Evolutionary conservation across 2,329 filamentous ascomycete genomes (phyloP).

Genomic region (Fusarium kyushuense): DNA sequence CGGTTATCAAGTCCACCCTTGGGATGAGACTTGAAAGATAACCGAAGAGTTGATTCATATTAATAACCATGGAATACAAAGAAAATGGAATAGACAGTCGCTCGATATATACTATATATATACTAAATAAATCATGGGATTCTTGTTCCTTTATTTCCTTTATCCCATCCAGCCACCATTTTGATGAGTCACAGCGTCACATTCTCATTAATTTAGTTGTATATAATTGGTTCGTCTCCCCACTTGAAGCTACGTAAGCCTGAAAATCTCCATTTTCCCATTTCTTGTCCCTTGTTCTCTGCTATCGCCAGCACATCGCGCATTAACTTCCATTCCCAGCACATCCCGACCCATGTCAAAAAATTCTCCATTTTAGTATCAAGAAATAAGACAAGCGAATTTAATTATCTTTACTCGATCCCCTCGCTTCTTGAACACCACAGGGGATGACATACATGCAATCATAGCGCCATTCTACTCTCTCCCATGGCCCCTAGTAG

Average conservation of each 20-base stretch:
- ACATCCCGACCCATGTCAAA: constrained; percentile 7
- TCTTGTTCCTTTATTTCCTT: not conserved
- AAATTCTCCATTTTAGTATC: constrained; percentile 1
- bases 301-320: constrained; percentile 14
- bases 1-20: not conserved
- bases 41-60: not conserved
- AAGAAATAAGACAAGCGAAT: constrained; percentile 2
- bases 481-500: not conserved
- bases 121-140: no score
- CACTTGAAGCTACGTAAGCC: constrained; percentile 11
- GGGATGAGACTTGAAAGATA: not conserved
- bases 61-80: not conserved
- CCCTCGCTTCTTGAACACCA: not conserved
- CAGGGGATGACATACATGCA: constrained; percentile 4
- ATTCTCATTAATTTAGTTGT: not conserved
- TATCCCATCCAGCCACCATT: not conserved
- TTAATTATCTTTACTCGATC: constrained; percentile 3
- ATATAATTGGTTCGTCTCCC: not conserved
- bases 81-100: no score
- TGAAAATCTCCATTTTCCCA: constrained; percentile 7
- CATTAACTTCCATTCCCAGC: constrained; percentile 10
- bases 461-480: not conserved
- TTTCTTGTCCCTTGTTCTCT: not conserved
- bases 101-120: no score
- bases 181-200: constrained; percentile 10